A percentile compares a stretch with the other conserved stretches of the same genome.
phyloP scores from a whole-genome alignment of 352 stramenopile species.

The Phytophthora sp. region DNA sequence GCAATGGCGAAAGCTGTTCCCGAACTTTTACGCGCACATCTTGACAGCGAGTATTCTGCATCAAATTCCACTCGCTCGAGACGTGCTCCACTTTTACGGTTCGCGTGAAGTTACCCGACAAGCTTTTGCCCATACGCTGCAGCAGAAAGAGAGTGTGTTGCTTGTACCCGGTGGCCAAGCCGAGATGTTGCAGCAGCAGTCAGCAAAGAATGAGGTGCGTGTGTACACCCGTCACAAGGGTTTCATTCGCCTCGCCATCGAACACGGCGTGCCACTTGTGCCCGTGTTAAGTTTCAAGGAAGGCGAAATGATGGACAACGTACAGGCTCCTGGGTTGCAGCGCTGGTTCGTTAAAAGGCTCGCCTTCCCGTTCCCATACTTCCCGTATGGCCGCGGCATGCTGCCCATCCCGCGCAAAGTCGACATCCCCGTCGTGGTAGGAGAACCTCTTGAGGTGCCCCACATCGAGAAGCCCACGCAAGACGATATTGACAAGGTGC shows the following conservation, averaged over 20 bases:
- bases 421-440: slow-evolving; percentile 71
- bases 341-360: slow-evolving; percentile 82
- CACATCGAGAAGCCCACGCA: slow-evolving; percentile 51
- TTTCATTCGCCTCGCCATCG: slow-evolving; percentile 81
- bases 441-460: slow-evolving; percentile 58
- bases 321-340: slow-evolving; percentile 74
- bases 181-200: slow-evolving; percentile 82
- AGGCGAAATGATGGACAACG: slow-evolving; percentile 84
- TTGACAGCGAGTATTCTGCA: slow-evolving; percentile 83
- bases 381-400: slow-evolving; percentile 69
- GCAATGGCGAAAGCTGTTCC: slow-evolving; percentile 72
- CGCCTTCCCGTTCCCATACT: slow-evolving; percentile 82
- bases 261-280: slow-evolving; percentile 75
- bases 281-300: slow-evolving; percentile 85
- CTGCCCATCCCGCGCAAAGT: slow-evolving; percentile 75
- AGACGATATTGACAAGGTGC: slow-evolving; percentile 69
- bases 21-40: slow-evolving; percentile 66
- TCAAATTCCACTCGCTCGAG: slow-evolving; percentile 76
- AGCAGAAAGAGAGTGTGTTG: slow-evolving; percentile 69
- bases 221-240: slow-evolving; percentile 81
- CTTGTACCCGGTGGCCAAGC: slow-evolving; percentile 82
- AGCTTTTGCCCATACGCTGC: slow-evolving; percentile 57
- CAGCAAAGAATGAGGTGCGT: slow-evolving; percentile 62
- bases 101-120: slow-evolving; percentile 75
- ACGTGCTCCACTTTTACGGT: slow-evolving; percentile 80